Evolutionary conservation across 768 basidiomycete genomes (phyloP).

Genomic region (Tylopilus sp.): DNA sequence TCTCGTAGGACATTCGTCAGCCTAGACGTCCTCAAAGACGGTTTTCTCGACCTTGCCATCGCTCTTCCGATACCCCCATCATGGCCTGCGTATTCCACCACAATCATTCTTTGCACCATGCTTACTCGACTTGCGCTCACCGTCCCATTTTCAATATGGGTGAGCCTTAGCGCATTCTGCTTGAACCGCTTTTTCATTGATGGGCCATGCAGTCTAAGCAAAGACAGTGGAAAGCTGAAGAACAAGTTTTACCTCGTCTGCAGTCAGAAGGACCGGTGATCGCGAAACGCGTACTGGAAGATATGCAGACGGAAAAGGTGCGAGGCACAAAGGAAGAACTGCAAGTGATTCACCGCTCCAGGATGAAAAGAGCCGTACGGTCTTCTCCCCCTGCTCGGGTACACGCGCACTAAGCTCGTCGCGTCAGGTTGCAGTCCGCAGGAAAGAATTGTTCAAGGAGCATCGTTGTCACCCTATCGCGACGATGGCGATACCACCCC

Average conservation of each 20-base stretch:
- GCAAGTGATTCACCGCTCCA: conserved; percentile 44
- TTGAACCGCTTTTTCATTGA: conserved; percentile 12
- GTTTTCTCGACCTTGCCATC: conserved; percentile 71
- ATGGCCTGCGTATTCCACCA: conserved; percentile 67
- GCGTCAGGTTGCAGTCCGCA: conserved; percentile 48
- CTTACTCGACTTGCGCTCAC: conserved; percentile 55
- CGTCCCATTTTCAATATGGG: conserved; percentile 77
- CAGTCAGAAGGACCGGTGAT: conserved; percentile 44
- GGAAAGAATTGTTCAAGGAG: conserved; percentile 56
- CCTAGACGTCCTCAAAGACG: conserved; percentile 45
- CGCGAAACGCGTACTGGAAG: conserved; percentile 31
- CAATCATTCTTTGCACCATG: conserved; percentile 69
- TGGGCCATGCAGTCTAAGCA: conserved; percentile 51
- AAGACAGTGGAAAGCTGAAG: conserved; percentile 57
- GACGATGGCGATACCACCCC: conserved; percentile 57
- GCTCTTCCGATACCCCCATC: conserved; percentile 70
- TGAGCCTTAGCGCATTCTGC: conserved; percentile 24
- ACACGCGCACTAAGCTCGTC: conserved; percentile 2
- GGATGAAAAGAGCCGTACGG: conserved; percentile 46
- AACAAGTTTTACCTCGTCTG: conserved; percentile 56
- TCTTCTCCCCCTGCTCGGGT: neutral
- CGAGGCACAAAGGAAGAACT: conserved; percentile 53
- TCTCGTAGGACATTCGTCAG: conserved; percentile 22
- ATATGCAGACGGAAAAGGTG: conserved; percentile 57
- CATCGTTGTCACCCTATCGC: conserved; percentile 55